Conservation (phyloP, 1,139 yeast species). For the Pichia sp. region DNA sequence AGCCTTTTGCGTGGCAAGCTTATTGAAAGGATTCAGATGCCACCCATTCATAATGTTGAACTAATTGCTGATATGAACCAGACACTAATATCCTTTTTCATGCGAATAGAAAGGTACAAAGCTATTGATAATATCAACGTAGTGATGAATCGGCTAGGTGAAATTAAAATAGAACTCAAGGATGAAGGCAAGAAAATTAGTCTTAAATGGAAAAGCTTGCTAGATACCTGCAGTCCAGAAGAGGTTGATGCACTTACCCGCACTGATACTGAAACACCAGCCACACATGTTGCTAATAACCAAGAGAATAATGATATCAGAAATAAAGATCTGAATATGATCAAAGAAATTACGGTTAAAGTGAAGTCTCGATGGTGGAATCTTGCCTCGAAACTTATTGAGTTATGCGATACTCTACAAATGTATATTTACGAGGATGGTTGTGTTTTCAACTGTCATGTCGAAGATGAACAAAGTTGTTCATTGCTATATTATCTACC, state of each 20-base stretch:
- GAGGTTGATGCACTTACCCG: conserved; percentile 9
- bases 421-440: conserved; percentile 49
- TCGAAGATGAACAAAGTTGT: conserved; percentile 53
- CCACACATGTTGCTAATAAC: neutral
- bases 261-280: neutral
- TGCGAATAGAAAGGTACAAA: conserved; percentile 54
- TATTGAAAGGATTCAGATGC: conserved; percentile 6
- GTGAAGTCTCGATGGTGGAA: conserved; percentile 56
- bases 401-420: conserved; percentile 49
- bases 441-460: conserved; percentile 51
- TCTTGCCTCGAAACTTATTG: conserved; percentile 50
- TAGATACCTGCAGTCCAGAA: conserved; percentile 24
- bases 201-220: conserved; percentile 51
- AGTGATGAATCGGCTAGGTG: conserved; percentile 33
- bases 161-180: conserved; percentile 46
- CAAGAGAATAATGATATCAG: neutral
- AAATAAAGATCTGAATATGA: conserved; percentile 20
- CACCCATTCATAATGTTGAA: conserved; percentile 9
- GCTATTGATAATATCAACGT: conserved; percentile 34
- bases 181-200: conserved; percentile 54
- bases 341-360: conserved; percentile 37
- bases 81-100: conserved; percentile 45
- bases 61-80: conserved; percentile 37
- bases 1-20: conserved; percentile 31
- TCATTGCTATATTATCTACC: conserved; percentile 48